A percentile compares a stretch with the other conserved stretches of the same genome.
These are phyloP conservation scores for Colletotrichum tabaci DNA, from an alignment of 2,329 filamentous ascomycete species.

Conservation along the genomic window DNA sequence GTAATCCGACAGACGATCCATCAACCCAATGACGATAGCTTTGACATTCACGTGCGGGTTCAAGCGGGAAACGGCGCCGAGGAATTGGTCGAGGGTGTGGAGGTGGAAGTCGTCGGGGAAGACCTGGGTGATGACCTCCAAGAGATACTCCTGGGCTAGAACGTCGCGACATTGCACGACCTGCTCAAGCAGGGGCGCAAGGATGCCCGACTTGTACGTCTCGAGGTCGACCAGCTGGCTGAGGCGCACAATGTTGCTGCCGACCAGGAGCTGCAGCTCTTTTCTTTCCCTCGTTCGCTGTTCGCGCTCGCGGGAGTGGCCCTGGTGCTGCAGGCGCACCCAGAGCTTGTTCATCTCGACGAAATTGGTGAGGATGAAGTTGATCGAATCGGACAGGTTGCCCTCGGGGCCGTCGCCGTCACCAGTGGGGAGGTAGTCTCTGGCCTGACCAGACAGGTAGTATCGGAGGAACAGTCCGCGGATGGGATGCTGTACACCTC, in stretches of 20 bases:
- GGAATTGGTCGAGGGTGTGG: constrained; percentile 94
- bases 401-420: constrained; percentile 93
- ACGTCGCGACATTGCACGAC: constrained; percentile 98
- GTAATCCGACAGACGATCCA: constrained; percentile 96
- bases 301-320: constrained; percentile 94
- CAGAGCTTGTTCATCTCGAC: constrained; percentile 99
- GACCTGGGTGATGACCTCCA: constrained; percentile 98
- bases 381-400: constrained; percentile 97
- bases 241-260: constrained; percentile 94
- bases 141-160: constrained; percentile 94
- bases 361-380: constrained; percentile 98
- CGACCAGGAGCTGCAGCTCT: constrained; percentile 94
- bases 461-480: constrained; percentile 96
- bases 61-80: constrained; percentile 91
- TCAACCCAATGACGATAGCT: constrained; percentile 96
- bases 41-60: constrained; percentile 99
- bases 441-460: constrained; percentile 94
- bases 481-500: constrained; percentile 96
- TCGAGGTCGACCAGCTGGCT: constrained; percentile 97
- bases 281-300: constrained; percentile 94
- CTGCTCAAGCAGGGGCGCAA: constrained; percentile 92
- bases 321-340: constrained; percentile 97
- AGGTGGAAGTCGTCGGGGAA: constrained; percentile 99
- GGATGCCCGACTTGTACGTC: constrained; percentile 90
- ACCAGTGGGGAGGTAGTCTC: constrained; percentile 87